Evolutionary conservation across 2,329 filamentous ascomycete species (phyloP), one percentile per base, ranked within the genome.

Genomic region (Colletotrichum higginsianum): DNA sequence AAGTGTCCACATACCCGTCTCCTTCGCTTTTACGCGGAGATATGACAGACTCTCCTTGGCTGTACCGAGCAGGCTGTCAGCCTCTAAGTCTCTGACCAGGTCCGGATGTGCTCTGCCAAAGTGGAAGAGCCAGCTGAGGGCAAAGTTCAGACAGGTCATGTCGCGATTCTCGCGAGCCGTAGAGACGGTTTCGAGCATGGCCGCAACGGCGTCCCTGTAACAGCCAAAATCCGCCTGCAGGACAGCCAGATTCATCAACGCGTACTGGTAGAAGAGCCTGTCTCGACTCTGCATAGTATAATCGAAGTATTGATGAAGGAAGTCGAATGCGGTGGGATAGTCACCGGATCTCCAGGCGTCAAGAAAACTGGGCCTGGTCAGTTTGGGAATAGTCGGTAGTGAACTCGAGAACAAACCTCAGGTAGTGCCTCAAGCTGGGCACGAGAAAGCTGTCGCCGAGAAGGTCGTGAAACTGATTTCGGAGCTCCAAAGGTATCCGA

Each of bases 181-280:
- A 0, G 95, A 92, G 44, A 99, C 95, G 0, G 96, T 95, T 80
- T 98, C 96, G 53, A 97, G 91, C 91, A 99, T 98, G 15, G 96
- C 94, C 13, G 94, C 90, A n/a, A 98, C 89, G 7, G 96, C 96
- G 82, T 98, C 95, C 50, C 90, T 89, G 80, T 95, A 92, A 79
- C 94, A 98, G 57, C 95, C 95, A 84, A 98, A 98, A 80, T 98
- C 96, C 18, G 95, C 94, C 78, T 99, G 96, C 5, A 98, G 88
- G 44, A 98, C 94, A 4, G 95, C 96, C 70, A 98, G 88, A 78
- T 98, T 98, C 78, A 99, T 91, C 16, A 98, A 84, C 0, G 96
- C 96, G 79, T 98, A 98, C 79, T 98, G 96, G 78, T 99, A 98
- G 77, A 95, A 95, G 6, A 93, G 89, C 30, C 93, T 91, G 77